Percentiles rank a stretch among this genome's conserved stretches.
These are phyloP conservation scores for Coemansia sp. DNA, from an alignment of 192 early-diverging fungal species.

Conservation along the genomic window DNA sequence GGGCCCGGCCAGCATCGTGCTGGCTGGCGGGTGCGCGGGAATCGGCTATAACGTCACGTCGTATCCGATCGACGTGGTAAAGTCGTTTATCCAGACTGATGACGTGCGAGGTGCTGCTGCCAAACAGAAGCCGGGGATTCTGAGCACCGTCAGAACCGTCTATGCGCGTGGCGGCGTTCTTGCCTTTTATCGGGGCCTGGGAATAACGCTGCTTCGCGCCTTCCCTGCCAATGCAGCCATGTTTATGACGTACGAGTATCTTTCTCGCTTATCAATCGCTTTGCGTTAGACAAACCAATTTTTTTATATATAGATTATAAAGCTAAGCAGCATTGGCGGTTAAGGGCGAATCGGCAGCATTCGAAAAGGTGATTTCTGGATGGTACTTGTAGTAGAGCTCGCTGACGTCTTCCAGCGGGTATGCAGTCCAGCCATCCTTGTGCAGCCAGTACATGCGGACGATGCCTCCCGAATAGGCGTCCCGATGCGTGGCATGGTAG, in stretches of 20 bases:
- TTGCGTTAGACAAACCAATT: slow-evolving; percentile 12
- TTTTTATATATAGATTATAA: neutral
- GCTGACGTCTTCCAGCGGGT: slow-evolving; percentile 78
- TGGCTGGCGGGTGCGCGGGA: slow-evolving; percentile 87
- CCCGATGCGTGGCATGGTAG: slow-evolving; percentile 94
- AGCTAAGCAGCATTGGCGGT: slow-evolving; percentile 10
- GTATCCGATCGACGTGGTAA: slow-evolving; percentile 94
- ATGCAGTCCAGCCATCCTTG: slow-evolving; percentile 84
- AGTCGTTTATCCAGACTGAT: slow-evolving; percentile 90
- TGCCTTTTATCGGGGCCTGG: slow-evolving; percentile 91
- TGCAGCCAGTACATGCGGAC: slow-evolving; percentile 93
- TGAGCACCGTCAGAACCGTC: slow-evolving; percentile 62
- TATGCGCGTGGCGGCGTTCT: slow-evolving; percentile 74
- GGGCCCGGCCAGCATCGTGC: slow-evolving; percentile 68
- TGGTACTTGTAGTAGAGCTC: slow-evolving; percentile 77
- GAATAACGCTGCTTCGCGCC: slow-evolving; percentile 83
- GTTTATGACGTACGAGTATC: slow-evolving; percentile 91
- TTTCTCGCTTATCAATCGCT: slow-evolving; percentile 27
- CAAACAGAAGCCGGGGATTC: slow-evolving; percentile 48
- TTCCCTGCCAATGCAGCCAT: slow-evolving; percentile 95
- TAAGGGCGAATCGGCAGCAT: slow-evolving; percentile 38
- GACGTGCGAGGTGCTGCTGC: slow-evolving; percentile 39
- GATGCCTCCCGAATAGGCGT: slow-evolving; percentile 87
- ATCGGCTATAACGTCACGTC: slow-evolving; percentile 83
- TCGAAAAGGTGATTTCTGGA: slow-evolving; percentile 38